Evolutionary conservation across 495 filamentous ascomycete species (phyloP).

Genomic region (Xylaria acuta): DNA sequence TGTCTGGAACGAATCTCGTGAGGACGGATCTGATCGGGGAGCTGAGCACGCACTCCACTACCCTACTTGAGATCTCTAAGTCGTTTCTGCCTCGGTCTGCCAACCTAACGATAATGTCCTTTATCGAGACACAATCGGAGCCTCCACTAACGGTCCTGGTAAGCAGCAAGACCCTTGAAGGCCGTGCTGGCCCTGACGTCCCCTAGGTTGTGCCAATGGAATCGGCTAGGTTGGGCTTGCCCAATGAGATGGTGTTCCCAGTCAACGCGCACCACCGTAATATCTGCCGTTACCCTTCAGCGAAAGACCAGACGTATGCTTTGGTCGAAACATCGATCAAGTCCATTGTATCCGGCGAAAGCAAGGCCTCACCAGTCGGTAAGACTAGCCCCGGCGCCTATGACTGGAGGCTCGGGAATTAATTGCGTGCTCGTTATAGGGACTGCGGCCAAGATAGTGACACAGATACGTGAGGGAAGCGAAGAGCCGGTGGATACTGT

Average conservation of each 20-base stretch:
- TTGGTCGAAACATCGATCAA: slow-evolving; percentile 2
- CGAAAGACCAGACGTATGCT: slow-evolving; percentile 7
- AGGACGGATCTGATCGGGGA: too few relatives aligned
- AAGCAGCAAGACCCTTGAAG: background rate
- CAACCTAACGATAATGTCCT: slow-evolving; percentile 8
- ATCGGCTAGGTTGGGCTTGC: background rate
- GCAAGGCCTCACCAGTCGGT: too few relatives aligned
- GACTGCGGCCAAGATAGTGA: too few relatives aligned
- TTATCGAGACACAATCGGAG: background rate
- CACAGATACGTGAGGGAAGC: too few relatives aligned
- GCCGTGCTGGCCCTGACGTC: background rate
- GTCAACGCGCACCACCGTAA: slow-evolving; percentile 11
- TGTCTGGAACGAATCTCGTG: background rate
- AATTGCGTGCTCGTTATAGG: too few relatives aligned
- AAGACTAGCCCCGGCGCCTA: too few relatives aligned
- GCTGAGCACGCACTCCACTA: background rate
- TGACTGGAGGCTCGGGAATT: too few relatives aligned
- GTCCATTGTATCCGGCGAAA: slow-evolving; percentile 7
- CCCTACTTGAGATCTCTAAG: background rate
- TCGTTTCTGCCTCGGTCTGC: slow-evolving; percentile 3
- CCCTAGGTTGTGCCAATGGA: slow-evolving; percentile 7
- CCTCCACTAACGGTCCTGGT: slow-evolving; percentile 7
- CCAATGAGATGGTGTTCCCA: slow-evolving; percentile 5
- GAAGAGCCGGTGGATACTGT: too few relatives aligned
- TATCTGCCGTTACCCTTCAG: slow-evolving; percentile 15